A percentile compares a stretch with the other conserved stretches of the same genome.
Conservation (phyloP, 1,139 yeast genomes). For the Yamadazyma jaroonii region DNA sequence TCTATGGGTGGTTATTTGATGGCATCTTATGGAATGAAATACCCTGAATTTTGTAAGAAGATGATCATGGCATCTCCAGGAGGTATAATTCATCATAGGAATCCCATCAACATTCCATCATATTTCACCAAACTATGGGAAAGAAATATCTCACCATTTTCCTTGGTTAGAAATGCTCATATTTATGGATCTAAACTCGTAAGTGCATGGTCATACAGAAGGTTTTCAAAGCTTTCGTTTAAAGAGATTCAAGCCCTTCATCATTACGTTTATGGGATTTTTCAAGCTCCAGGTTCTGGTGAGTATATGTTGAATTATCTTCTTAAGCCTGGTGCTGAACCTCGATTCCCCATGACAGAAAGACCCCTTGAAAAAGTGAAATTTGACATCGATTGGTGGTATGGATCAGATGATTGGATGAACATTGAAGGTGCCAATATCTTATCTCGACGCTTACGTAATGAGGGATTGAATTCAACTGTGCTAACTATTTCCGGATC, state of each 20-base stretch:
- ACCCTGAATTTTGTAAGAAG: constrained; percentile 45
- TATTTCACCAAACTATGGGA: constrained; percentile 73
- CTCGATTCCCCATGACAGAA: constrained; percentile 58
- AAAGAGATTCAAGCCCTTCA: constrained; percentile 51
- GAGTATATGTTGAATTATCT: constrained; percentile 71
- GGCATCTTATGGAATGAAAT: constrained; percentile 44
- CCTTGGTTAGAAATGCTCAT: constrained; percentile 60
- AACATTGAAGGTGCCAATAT: constrained; percentile 54
- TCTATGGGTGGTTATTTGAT: constrained; percentile 63
- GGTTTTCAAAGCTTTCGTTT: constrained; percentile 51
- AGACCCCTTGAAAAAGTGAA: constrained; percentile 44
- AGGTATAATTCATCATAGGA: constrained; percentile 52
- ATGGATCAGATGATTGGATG: constrained; percentile 82
- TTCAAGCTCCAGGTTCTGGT: constrained; percentile 70
- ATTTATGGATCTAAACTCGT: constrained; percentile 68
- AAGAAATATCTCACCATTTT: constrained; percentile 65
- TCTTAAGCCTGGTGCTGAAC: constrained; percentile 73
- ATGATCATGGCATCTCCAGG: constrained; percentile 61
- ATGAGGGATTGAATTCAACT: constrained; percentile 29
- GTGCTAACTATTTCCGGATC: constrained; percentile 49
- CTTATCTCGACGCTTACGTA: constrained; percentile 32
- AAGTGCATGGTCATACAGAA: constrained; percentile 73
- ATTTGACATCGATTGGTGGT: constrained; percentile 63
- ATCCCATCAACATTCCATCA: constrained; percentile 48
- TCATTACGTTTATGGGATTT: constrained; percentile 65